Evolutionary conservation across 306 rosid species (phyloP), one percentile per base, ranked within the genome.

Genomic region (Prunus mume): DNA sequence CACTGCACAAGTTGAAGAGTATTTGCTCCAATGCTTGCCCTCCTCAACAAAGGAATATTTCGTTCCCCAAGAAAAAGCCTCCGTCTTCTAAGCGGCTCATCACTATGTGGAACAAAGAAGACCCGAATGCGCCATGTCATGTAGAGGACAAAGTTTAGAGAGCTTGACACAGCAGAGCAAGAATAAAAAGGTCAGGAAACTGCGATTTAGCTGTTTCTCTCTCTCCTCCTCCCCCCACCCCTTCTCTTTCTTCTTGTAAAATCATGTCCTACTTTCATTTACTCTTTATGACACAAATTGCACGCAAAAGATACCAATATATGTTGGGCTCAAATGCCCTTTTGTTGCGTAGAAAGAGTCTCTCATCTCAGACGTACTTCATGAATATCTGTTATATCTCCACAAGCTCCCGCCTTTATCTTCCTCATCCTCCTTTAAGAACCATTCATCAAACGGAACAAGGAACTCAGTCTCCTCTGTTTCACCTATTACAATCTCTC

Each of bases 1-100:
- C 89, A 25, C 76, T 93, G 55, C 93, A 91, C 74, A 84, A 80
- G 28, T 58, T 65, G 45, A 87, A 82, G 65, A 79, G 24, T 17
- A 25, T 28, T 27, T 70, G 81, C 62, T 73, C 74, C 41, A 56
- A 51, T 2, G 61, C 76, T 0, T 82, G 83, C 52, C 57, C 83
- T 80, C 57, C 82, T 80, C 81, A 41, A 0, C 82, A 78, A 15
- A 77, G 64, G 50, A 66, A 9, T 20, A 19, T 89, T 24, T 84
- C 91, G 0, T 89, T 84, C 73, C 82, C 80, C 67, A 87, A 50
- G 76, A 88, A 74, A 76, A 56, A 71, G 34, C 47, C 76, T 19
- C 72, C 32, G 19, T 64, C 72, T 77, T 79, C 76, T 68, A 10
- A 12, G 2, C 47, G 71, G 79, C 46, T 25, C n/a, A 46, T 60